Evolutionary conservation across 306 rosid genomes (phyloP), one percentile per base, ranked within the genome.

Genomic region (Casuarina glauca): DNA sequence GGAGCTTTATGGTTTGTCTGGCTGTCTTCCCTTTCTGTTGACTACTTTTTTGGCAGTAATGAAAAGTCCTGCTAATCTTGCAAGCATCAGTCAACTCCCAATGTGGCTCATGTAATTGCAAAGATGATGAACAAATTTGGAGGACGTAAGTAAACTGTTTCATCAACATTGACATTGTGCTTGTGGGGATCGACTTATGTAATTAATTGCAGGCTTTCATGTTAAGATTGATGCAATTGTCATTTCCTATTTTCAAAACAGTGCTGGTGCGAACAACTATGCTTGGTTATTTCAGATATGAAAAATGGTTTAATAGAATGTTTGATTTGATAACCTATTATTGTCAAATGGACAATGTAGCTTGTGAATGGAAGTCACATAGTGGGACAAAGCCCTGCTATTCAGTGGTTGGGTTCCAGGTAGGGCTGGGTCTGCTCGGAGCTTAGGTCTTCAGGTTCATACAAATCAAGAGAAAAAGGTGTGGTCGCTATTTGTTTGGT

Each of bases 51-150:
- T 77, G 84, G 88, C 93, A 93, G 98, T 93, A 12, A 93, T 93
- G 98, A 91, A 87, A 87, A 87, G 91, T 84, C 98, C 97, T 64
- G 95, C 95, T 41, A 91, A 93, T 84, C 89, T 93, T 72, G 93
- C 94, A 17, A 93, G 86, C 98, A 93, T 82, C 97, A 93, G 75
- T 54, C 80, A 75, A 93, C 91, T 75, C 98, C 98, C 38, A 93
- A 93, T 85, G 97, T 93, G 78, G 98, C 97, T 58, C 98, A 97
- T 11, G 79, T 91, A 43, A 89, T 93, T 75, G 94, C 93, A 1
- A 93, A 93, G 88, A 93, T 93, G 98, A 93, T 93, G 98, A 58
- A 79, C 89, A 89, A 93, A 80, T 91, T 89, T 80, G 97, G 87
- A 44, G 97, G 91, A 54, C 86, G 93, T 0, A 62, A 85, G 77